A percentile compares a stretch with the other conserved stretches of the same genome.
Evolutionary conservation across 179 eudicot genomes (phyloP).

Genomic region (Spergularia azorica): DNA sequence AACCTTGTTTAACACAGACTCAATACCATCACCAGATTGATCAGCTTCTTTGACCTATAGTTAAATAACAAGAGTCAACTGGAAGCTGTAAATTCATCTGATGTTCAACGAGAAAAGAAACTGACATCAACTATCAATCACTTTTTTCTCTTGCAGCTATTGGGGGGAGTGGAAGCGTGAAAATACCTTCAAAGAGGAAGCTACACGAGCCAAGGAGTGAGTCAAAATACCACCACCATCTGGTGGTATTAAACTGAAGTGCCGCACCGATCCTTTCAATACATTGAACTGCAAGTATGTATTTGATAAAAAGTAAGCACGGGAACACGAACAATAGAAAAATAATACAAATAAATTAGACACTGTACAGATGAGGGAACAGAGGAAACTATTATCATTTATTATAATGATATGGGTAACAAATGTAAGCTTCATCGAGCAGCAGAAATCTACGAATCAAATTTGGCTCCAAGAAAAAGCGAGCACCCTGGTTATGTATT

Average conservation of each 20-base stretch:
- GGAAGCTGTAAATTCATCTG: neutral
- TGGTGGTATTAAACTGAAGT: slow-evolving; percentile 91
- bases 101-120: neutral
- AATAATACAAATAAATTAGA: too few relatives aligned
- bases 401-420: neutral
- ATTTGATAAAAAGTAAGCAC: slow-evolving; percentile 2
- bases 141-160: neutral
- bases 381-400: too few relatives aligned
- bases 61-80: neutral
- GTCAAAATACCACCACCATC: slow-evolving; percentile 86
- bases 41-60: slow-evolving; percentile 71
- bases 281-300: slow-evolving; percentile 61
- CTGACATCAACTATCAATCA: neutral
- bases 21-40: slow-evolving; percentile 84
- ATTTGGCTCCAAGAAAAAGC: neutral
- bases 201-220: slow-evolving; percentile 83
- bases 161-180: neutral
- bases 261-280: slow-evolving; percentile 72
- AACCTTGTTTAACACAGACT: slow-evolving; percentile 75
- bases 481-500: neutral
- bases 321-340: slow-evolving; percentile 1
- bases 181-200: slow-evolving; percentile 76
- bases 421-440: slow-evolving; percentile 6
- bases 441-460: neutral
- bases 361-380: too few relatives aligned